phyloP scores from a whole-genome alignment of 495 filamentous ascomycete genomes.

The Aspergillus avenaceus region DNA sequence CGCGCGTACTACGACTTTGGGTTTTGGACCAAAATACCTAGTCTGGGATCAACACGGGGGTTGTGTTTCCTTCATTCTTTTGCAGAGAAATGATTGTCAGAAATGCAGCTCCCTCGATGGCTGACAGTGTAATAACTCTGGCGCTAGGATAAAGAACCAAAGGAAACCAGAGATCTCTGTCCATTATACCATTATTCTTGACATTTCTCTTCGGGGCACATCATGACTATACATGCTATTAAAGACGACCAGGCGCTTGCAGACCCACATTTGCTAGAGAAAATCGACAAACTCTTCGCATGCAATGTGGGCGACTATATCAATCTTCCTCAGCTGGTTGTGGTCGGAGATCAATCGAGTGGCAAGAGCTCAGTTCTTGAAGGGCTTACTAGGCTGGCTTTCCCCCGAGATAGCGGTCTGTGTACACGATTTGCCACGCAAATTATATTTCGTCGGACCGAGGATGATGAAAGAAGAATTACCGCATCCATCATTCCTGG shows the following conservation, averaged over 20 bases:
- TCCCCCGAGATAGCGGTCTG: slow-evolving; percentile 37
- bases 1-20: neutral
- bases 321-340: slow-evolving; percentile 34
- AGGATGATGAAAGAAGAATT: slow-evolving; percentile 9
- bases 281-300: slow-evolving; percentile 39
- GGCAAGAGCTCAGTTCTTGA: slow-evolving; percentile 46
- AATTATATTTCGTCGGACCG: slow-evolving; percentile 42
- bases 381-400: slow-evolving; percentile 38
- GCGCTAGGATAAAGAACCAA: neutral
- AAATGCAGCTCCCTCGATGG: neutral
- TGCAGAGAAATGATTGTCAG: neutral
- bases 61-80: neutral
- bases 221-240: neutral
- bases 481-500: slow-evolving; percentile 27
- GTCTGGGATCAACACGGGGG: neutral
- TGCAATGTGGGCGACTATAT: slow-evolving; percentile 34
- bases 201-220: neutral
- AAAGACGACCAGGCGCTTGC: neutral
- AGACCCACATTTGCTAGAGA: slow-evolving; percentile 25
- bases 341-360: slow-evolving; percentile 41
- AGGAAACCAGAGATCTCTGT: neutral
- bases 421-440: slow-evolving; percentile 47
- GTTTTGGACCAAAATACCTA: neutral
- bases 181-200: neutral
- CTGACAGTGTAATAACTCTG: neutral